Evolutionary conservation across 352 stramenopile genomes (phyloP).

Genomic region (Phytophthora parvispora): DNA sequence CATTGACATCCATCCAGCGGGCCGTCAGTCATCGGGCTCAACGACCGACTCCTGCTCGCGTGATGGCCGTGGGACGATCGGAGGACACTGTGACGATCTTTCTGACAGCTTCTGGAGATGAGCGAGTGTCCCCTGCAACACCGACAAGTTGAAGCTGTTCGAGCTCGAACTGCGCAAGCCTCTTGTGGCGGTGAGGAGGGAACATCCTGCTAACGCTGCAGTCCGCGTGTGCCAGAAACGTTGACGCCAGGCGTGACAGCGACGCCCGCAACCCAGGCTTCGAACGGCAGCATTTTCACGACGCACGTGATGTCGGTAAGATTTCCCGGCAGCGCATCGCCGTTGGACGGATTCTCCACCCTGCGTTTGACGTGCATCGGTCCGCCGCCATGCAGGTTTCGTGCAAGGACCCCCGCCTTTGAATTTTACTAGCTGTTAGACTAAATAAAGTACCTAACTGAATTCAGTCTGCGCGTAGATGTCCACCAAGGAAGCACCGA

Average conservation of each 20-base stretch:
- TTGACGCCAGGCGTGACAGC: slow-evolving; percentile 2
- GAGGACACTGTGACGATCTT: slow-evolving; percentile 8
- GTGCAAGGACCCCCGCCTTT: too few species aligned
- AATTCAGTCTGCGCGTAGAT: too few species aligned
- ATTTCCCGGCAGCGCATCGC: slow-evolving; percentile 20
- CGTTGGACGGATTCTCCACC: not conserved
- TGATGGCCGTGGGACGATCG: slow-evolving; percentile 19
- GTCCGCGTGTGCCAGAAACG: too few species aligned
- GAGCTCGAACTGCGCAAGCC: not conserved
- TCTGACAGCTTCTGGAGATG: slow-evolving; percentile 8
- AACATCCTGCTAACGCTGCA: too few species aligned
- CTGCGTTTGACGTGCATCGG: not conserved
- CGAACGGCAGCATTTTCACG: slow-evolving; percentile 29
- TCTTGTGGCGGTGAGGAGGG: too few species aligned
- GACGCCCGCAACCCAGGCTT: not conserved
- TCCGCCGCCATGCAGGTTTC: too few species aligned
- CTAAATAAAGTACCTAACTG: too few species aligned
- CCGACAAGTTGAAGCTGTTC: slow-evolving; percentile 7
- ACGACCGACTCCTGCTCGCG: slow-evolving; percentile 2
- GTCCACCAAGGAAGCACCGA: too few species aligned
- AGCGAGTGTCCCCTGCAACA: slow-evolving; percentile 5
- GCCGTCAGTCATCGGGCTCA: slow-evolving; percentile 18
- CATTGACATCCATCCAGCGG: slow-evolving; percentile 4
- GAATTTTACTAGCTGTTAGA: too few species aligned
- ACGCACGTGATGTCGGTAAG: not conserved